Evolutionary conservation across 805 yeast species (phyloP), one percentile per base, ranked within the genome.

Genomic region (Grigorovia humatica): DNA sequence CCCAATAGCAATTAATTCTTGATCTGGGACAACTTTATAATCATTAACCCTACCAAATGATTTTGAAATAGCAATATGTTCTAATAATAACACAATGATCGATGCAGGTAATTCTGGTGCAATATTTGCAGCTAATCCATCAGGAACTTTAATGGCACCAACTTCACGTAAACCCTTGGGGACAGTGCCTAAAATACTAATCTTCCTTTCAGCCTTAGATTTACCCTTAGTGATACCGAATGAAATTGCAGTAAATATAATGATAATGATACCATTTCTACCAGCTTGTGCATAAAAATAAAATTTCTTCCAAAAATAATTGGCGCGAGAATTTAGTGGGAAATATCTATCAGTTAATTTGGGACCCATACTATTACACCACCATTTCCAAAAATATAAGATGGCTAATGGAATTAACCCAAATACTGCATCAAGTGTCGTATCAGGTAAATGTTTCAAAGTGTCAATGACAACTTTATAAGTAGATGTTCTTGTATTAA

Each of bases 1-100:
- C 62, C 97, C 97, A 68, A 90, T 90, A 44, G 97, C 96, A 63
- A 90, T 78, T 51, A 90, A 77, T 69, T 90, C 97, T 74, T 90
- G 97, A 70, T 90, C 91, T 48, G 97, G 96, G 54, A 83, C 79
- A 60, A 90, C 83, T 61, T 87, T 88, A 70, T 90, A 90, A 66
- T 88, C 96, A 65, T 90, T 89, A 58, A 89, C 73, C 70, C 97
- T 79, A 51, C 96, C 97, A 64, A 90, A 90, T 1, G 96, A 88
- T 69, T 89, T 90, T 49, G 97, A 76, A 59, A 90, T 90, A 49
- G 97, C 89, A 64, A 90, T 90, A 67, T 90, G 97, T 68, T 90
- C 97, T 59, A 90, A 75, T 57, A 90, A 77, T 60, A 90, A 75
- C 54, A 90, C 82, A 59, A 90, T 84, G 19, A 83, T 78, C 15